A percentile compares a stretch with the other conserved stretches of the same genome.
These are phyloP conservation scores for Salvia miltiorrhiza DNA, from an alignment of 257 asterid genomes.

Conservation along the genomic window DNA sequence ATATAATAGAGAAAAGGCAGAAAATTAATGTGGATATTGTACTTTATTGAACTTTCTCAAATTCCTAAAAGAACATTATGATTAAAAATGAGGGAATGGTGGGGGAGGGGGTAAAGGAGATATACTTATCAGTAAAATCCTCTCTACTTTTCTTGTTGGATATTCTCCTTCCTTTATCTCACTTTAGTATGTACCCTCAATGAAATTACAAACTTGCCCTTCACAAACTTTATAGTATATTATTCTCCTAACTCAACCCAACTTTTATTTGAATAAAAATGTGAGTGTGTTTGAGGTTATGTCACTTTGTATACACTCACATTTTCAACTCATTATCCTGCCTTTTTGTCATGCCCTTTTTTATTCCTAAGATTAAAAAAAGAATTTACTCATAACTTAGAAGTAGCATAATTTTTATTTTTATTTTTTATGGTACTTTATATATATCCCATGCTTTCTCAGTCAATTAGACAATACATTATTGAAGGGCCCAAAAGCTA, in stretches of 20 bases:
- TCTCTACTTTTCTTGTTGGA: constrained; percentile 4
- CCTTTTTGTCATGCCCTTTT: not conserved
- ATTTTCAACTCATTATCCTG: not conserved
- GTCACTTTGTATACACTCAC: not conserved
- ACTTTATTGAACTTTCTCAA: constrained; percentile 35
- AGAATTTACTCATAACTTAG: no score
- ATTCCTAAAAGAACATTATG: constrained; percentile 36
- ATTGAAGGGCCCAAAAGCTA: not conserved
- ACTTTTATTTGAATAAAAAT: no score
- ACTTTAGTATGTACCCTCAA: not conserved
- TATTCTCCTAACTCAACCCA: no score
- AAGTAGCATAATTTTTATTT: no score
- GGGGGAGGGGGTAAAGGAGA: constrained; percentile 6
- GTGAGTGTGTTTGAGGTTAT: no score
- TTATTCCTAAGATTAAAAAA: not conserved
- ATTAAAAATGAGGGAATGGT: constrained; percentile 22
- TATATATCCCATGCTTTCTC: not conserved
- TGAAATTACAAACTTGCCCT: not conserved
- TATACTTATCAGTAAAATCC: constrained; percentile 11
- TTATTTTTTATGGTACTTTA: not conserved
- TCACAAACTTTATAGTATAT: no score
- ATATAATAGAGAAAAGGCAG: not conserved
- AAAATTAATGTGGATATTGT: not conserved
- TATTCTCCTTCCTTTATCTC: constrained; percentile 14
- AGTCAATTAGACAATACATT: not conserved